Conservation (phyloP, 352 stramenopile species). For the Poterioochromonas sp. region DNA sequence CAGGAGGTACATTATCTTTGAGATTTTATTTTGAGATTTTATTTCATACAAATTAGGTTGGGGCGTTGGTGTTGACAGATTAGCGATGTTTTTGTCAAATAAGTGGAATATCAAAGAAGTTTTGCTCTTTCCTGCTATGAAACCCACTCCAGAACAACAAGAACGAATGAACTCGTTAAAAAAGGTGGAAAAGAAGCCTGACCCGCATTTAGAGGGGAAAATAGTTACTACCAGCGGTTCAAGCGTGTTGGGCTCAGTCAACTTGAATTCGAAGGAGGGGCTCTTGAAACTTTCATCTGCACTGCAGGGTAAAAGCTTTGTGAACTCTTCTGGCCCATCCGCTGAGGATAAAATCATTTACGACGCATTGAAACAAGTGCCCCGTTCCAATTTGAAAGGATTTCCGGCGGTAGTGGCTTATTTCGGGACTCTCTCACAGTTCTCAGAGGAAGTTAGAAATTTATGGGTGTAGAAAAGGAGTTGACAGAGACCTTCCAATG, state of each 20-base stretch:
- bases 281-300: background rate
- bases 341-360: background rate
- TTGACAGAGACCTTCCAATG: no score
- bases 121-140: constrained; percentile 98
- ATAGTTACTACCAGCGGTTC: background rate
- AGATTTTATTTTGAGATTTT: no score
- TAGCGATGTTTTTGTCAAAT: constrained; percentile 96
- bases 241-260: background rate
- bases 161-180: background rate
- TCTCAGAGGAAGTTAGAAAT: background rate
- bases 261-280: background rate
- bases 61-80: constrained; percentile 89
- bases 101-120: constrained; percentile 98
- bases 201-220: background rate
- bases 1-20: no score
- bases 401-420: background rate
- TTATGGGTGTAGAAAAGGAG: no score
- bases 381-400: background rate
- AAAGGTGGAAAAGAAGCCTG: background rate
- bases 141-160: constrained; percentile 53
- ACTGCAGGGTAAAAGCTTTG: background rate
- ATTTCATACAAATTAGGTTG: no score
- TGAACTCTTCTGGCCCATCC: background rate
- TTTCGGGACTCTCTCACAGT: background rate
- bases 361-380: background rate